These are phyloP conservation scores for Tolypocladium sp. DNA, from an alignment of 2,329 filamentous ascomycete species.

Conservation along the genomic window DNA sequence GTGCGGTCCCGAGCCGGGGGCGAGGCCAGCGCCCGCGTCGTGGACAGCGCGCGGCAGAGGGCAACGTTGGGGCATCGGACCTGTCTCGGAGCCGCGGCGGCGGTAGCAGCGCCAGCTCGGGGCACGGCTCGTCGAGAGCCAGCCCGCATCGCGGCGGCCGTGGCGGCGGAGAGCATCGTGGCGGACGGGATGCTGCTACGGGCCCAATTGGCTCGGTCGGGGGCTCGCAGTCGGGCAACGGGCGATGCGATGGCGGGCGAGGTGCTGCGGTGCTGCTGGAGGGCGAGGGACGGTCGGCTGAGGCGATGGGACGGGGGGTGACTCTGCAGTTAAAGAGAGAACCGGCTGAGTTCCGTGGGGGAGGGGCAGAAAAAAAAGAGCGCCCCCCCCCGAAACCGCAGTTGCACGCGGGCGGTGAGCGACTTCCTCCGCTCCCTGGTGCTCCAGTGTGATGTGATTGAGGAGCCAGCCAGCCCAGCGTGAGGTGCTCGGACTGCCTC, in stretches of 20 bases:
- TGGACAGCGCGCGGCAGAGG: slow-evolving; percentile 10
- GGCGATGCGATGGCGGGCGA: not conserved
- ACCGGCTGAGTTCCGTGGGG: not conserved
- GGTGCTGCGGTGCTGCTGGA: not conserved
- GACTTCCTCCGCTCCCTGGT: not conserved
- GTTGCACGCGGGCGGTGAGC: not conserved
- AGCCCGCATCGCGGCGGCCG: slow-evolving; percentile 31
- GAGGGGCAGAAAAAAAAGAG: slow-evolving; percentile 8
- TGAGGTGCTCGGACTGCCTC: too few relatives aligned
- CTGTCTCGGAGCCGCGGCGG: slow-evolving; percentile 12
- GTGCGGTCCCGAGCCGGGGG: slow-evolving; percentile 16
- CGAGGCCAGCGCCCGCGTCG: slow-evolving; percentile 1
- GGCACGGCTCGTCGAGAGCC: slow-evolving; percentile 31
- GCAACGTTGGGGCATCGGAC: slow-evolving; percentile 15
- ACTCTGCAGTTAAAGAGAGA: not conserved
- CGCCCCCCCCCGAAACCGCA: slow-evolving; percentile 6
- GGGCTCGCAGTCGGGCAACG: not conserved
- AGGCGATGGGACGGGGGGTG: not conserved
- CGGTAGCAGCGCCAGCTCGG: slow-evolving; percentile 10
- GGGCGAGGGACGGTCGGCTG: not conserved
- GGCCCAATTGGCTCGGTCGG: slow-evolving; percentile 13
- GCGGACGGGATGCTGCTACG: slow-evolving; percentile 5
- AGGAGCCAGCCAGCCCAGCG: too few relatives aligned
- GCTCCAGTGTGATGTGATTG: too few relatives aligned
- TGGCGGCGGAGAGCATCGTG: slow-evolving; percentile 31